These are phyloP conservation scores for Takakia lepidozioides DNA, from an alignment of 225 moss, liverwort and hornwort species.

Conservation along the genomic window DNA sequence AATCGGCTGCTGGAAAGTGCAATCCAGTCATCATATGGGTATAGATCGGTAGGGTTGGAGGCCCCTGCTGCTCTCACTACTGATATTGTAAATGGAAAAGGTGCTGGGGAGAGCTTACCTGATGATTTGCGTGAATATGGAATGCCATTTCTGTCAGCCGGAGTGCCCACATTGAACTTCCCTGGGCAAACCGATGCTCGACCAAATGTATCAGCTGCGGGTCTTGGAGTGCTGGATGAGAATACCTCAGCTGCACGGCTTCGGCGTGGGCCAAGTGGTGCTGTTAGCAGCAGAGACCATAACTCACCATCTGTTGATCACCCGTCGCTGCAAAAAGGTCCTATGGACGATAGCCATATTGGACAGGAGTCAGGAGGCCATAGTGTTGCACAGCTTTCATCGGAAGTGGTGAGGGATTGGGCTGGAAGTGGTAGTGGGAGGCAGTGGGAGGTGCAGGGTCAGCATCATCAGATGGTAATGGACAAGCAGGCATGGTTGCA, in stretches of 20 bases:
- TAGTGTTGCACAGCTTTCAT: constrained; percentile 8
- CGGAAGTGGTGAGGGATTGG: constrained; percentile 6
- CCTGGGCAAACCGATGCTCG: constrained; percentile 14
- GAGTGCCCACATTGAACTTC: constrained; percentile 19
- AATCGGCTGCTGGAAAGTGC: constrained; percentile 40
- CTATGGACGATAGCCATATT: constrained; percentile 17
- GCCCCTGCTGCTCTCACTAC: constrained; percentile 8
- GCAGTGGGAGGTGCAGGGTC: constrained; percentile 18
- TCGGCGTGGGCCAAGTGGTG: constrained; percentile 15
- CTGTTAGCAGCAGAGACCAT: constrained; percentile 16
- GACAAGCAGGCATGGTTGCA: constrained; percentile 12
- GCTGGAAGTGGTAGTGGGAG: constrained; percentile 15
- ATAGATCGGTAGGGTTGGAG: constrained; percentile 30
- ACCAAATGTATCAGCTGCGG: constrained; percentile 9
- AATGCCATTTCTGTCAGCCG: constrained; percentile 16
- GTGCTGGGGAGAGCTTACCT: constrained; percentile 10
- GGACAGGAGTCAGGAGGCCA: constrained; percentile 10
- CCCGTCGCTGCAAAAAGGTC: constrained; percentile 18
- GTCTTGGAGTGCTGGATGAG: constrained; percentile 9
- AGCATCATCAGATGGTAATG: constrained; percentile 6
- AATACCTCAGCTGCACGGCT: constrained; percentile 8
- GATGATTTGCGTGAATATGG: constrained; percentile 14
- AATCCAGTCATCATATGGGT: constrained; percentile 38
- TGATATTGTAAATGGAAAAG: constrained; percentile 11
- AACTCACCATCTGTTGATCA: constrained; percentile 15